phyloP scores from a whole-genome alignment of 768 basidiomycete genomes.

The Suillus clintonianus region DNA sequence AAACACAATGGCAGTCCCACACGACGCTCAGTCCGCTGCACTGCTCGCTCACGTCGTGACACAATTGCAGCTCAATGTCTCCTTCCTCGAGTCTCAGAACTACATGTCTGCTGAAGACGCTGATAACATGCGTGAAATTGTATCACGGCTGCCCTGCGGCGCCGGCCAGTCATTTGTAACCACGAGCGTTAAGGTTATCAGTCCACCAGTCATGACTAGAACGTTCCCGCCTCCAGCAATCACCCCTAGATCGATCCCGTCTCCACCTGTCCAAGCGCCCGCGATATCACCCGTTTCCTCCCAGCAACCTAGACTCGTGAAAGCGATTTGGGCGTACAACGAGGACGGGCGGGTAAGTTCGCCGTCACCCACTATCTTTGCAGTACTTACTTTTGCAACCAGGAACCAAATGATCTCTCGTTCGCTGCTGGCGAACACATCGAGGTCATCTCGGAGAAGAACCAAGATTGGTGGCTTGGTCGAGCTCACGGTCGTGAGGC shows the following conservation, averaged over 20 bases:
- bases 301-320: constrained; percentile 10
- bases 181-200: constrained; percentile 11
- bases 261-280: neutral
- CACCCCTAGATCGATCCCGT: constrained; percentile 17
- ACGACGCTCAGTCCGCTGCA: constrained; percentile 37
- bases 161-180: constrained; percentile 17
- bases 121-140: constrained; percentile 39
- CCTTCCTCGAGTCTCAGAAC: constrained; percentile 57
- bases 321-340: constrained; percentile 70
- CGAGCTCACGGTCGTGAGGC: constrained; percentile 61
- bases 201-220: constrained; percentile 7
- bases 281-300: constrained; percentile 4
- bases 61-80: constrained; percentile 57
- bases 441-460: constrained; percentile 77
- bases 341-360: constrained; percentile 51
- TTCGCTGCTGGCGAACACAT: constrained; percentile 78
- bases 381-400: constrained; percentile 11
- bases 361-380: neutral
- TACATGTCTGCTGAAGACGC: constrained; percentile 54
- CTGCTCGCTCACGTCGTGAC: constrained; percentile 60
- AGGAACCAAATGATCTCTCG: constrained; percentile 81
- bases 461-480: constrained; percentile 89
- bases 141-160: constrained; percentile 44
- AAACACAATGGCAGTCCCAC: constrained; percentile 22
- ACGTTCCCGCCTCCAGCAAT: neutral